These are phyloP conservation scores for Phytomonas francai DNA, from an alignment of 208 protist species.

Conservation along the genomic window DNA sequence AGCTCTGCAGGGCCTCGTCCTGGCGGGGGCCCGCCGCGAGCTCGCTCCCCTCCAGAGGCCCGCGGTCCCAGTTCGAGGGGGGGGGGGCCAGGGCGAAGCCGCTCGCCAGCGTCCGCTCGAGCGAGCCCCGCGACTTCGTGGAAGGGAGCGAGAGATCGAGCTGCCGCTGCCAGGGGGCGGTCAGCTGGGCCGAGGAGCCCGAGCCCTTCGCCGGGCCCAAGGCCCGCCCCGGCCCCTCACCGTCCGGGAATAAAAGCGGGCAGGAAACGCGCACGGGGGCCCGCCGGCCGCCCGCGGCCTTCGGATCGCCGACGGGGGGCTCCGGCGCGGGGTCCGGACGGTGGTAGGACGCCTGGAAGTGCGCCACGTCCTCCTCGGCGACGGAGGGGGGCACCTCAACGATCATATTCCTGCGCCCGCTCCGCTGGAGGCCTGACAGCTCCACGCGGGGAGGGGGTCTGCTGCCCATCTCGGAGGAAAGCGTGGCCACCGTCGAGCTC, in stretches of 20 bases:
- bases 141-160: not conserved
- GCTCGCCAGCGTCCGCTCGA: not conserved
- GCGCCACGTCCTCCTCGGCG: not conserved
- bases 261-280: not conserved
- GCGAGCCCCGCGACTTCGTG: not conserved
- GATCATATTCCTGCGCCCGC: not conserved
- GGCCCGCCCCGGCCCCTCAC: too few relatives aligned
- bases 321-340: not conserved
- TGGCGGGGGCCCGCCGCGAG: not conserved
- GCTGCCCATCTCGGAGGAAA: not conserved
- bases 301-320: not conserved
- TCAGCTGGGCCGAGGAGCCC: not conserved
- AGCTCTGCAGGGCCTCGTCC: not conserved
- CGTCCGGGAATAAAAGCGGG: too few relatives aligned
- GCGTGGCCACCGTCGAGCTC: not conserved
- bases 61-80: not conserved
- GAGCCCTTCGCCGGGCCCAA: too few relatives aligned
- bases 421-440: not conserved
- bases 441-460: not conserved
- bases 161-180: not conserved
- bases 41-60: not conserved
- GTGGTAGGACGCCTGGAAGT: not conserved
- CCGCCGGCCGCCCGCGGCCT: not conserved
- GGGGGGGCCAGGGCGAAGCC: not conserved
- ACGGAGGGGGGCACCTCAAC: not conserved